Base-by-base conservation (phyloP, 164 flowering plant genomes). In the Annona squamosa region DNA sequence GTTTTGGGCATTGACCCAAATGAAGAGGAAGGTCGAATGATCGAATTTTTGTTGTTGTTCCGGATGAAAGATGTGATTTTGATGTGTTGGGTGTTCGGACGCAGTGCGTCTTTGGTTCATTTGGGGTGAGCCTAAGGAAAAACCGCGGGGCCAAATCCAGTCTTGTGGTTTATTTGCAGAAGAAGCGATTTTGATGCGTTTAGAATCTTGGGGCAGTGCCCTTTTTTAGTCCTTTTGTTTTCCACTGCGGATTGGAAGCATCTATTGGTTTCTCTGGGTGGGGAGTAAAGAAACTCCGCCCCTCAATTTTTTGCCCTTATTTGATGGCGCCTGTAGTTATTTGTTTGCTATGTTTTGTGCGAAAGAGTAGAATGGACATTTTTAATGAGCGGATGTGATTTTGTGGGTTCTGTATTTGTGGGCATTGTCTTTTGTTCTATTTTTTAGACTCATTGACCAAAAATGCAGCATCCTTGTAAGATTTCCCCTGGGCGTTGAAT, bases 1-100 rank as follows among this genome's bases (percentile, higher is more conserved):
- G 2, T 16, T 19, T 45, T 10, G 9, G 59, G 37, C 37, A 52
- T 52, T 52, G 59, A 52, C 59, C 59, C 59, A 52, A 6, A 3
- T 52, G 59, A 52, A 16, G 1, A 52, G 13, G 13, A 5, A 12
- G 59, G 13, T 52, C 13, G 59, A 52, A 52, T 9, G 2, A 52
- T 5, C 17, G 59, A 12, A 26, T 52, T 52, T 48, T 52, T 52
- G 13, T 52, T 10, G 59, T 16, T 52, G 63, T 0, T 57, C 63
- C 46, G 4, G 46, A 18, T 69, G 62, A 26, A 69, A 69, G 71
- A 4, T 69, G 59, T 48, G 63, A 70, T 70, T 41, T 70, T 69
- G 5, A 37, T 19, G 66, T 63, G 66, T 9, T 37, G 18, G 67
- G 67, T 64, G 43, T 26, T 64, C 37, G 67, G 26, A 52, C 59